Base-by-base conservation (phyloP, 176 grass and related monocot species). In the Areca catechu region DNA sequence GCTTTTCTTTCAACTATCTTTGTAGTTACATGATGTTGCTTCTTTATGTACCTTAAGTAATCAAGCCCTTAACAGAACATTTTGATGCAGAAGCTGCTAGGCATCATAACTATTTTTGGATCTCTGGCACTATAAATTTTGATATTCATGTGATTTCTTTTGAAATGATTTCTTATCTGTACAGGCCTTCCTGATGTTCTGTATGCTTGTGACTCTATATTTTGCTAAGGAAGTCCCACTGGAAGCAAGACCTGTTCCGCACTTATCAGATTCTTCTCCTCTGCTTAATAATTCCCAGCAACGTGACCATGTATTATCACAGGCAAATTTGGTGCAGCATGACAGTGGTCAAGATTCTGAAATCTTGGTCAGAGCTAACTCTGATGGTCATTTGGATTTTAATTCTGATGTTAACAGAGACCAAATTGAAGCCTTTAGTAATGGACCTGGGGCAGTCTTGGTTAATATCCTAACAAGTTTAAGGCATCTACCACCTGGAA, bases 381-480 rank as follows among this genome's bases (percentile, higher is more conserved):
- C 69, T 34, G 74, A 75, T 49, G 67, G 68, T 78, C 69, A 51
- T 78, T 43, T 50, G 62, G 48, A 80, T 30, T 43, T 17, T 5
- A 76, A 75, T 16, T 76, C 65, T 20, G 72, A 79, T 56, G 61
- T 30, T 48, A 86, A 76, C 50, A 75, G 56, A 5, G 65, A 74
- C 25, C 63, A 70, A 47, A 71, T 18, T 60, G 93, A 78, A 48
- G 69, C 30, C 22, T 79, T 85, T 79, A 82, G 83, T 88, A 87
- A 97, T 78, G 93, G 87, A 5, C 93, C 93, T 17, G 84, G 80
- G 60, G 87, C 87, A 60, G 87, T 98, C 77, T 80, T 98, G 73
- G 87, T 98, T 50, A 91, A 98, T 24, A 92, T 98, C 67, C 74
- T 98, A 71, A 98, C 93, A 49, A 98, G 87, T 72, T 72, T 98